Conservation (phyloP, 805 yeast species). For the Phaffomyces antillensis region DNA sequence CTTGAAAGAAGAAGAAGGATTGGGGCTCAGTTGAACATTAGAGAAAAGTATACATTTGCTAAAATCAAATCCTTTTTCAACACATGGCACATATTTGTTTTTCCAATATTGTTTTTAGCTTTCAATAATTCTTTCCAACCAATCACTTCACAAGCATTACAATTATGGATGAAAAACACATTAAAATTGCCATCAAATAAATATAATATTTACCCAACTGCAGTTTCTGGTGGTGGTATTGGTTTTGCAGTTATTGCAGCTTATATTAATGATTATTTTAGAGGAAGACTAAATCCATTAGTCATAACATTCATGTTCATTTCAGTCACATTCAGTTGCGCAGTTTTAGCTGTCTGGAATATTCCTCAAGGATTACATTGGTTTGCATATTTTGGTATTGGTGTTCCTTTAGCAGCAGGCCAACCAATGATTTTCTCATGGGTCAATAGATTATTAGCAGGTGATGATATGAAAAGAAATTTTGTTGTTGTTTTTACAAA, state of each 20-base stretch:
- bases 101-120: constrained; percentile 27
- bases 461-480: constrained; percentile 27
- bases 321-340: constrained; percentile 34
- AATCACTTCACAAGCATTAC: constrained; percentile 36
- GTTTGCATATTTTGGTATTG: constrained; percentile 41
- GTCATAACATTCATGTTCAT: constrained; percentile 33
- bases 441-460: constrained; percentile 41
- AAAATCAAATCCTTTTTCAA: constrained; percentile 31
- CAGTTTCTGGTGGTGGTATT: constrained; percentile 33
- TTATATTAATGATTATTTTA: constrained; percentile 30
- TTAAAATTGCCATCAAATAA: constrained; percentile 26
- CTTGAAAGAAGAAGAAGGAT: constrained; percentile 37
- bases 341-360: constrained; percentile 40
- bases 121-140: constrained; percentile 23
- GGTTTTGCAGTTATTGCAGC: constrained; percentile 30
- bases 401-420: constrained; percentile 43
- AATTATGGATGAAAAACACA: constrained; percentile 38
- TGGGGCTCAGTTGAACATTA: constrained; percentile 37
- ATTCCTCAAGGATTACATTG: constrained; percentile 43
- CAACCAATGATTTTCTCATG: constrained; percentile 52
- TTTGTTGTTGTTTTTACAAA: constrained; percentile 35
- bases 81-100: constrained; percentile 44
- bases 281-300: constrained; percentile 29
- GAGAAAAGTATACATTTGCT: constrained; percentile 33
- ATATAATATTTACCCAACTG: constrained; percentile 38